These are phyloP conservation scores for Porodaedalea pini DNA, from an alignment of 1,284 basidiomycete species.

Conservation along the genomic window DNA sequence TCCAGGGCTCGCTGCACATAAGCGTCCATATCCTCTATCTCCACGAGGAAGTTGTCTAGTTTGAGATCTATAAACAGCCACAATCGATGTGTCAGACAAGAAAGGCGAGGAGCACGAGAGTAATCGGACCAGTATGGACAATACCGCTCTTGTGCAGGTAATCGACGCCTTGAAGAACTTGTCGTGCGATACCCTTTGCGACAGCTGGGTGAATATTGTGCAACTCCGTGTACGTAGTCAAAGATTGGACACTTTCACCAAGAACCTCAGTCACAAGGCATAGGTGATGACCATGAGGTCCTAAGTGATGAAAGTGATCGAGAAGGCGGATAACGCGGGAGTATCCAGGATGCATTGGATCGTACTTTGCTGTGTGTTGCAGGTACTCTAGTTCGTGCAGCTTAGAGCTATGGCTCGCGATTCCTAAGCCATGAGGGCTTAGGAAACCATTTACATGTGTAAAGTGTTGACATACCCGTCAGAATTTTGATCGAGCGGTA, in stretches of 20 bases:
- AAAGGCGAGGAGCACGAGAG: too few species aligned
- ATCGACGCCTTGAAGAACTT: background rate
- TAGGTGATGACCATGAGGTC: background rate
- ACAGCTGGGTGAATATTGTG: too few species aligned
- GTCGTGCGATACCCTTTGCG: background rate
- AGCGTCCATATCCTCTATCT: background rate
- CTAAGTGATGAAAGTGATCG: background rate
- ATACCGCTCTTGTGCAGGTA: background rate
- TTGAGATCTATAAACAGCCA: background rate
- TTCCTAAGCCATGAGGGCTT: too few species aligned
- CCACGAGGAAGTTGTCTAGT: background rate
- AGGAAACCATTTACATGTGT: too few species aligned
- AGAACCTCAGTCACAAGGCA: background rate
- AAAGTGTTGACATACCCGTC: too few species aligned
- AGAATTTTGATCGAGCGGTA: too few species aligned
- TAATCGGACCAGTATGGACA: background rate
- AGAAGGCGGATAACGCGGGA: background rate
- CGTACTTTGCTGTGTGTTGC: too few species aligned
- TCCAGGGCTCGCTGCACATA: background rate
- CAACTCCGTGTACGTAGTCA: too few species aligned
- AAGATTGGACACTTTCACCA: too few species aligned
- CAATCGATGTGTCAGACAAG: too few species aligned
- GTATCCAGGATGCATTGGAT: background rate
- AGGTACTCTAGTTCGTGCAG: too few species aligned
- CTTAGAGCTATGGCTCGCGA: too few species aligned